Conservation (phyloP, 495 filamentous ascomycete genomes). For the Pyronema domesticum region DNA sequence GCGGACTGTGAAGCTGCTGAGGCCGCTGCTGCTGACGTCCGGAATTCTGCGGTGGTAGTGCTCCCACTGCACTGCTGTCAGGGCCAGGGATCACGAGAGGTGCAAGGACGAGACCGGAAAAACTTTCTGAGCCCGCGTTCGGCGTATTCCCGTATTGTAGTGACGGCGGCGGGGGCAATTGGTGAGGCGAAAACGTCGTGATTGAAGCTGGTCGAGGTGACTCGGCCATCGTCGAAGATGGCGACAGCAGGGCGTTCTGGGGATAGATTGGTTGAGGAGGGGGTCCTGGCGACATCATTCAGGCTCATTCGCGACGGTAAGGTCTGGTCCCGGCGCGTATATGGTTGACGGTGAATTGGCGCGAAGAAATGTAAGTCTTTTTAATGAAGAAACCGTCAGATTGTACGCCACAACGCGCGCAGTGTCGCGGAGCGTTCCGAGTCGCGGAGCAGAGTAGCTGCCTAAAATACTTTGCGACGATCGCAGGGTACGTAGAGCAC, state of each 20-base stretch:
- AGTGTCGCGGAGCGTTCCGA: background rate
- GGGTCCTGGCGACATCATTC: conserved; percentile 27
- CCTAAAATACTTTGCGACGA: background rate
- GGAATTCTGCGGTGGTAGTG: conserved; percentile 12
- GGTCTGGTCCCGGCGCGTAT: conserved; percentile 7
- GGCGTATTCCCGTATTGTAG: conserved; percentile 10
- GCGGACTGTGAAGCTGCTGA: conserved; percentile 2
- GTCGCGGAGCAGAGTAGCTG: background rate
- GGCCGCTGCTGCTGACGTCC: conserved; percentile 11
- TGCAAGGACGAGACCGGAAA: conserved; percentile 18
- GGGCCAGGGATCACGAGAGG: conserved; percentile 17
- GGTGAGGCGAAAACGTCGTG: conserved; percentile 13
- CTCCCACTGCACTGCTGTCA: conserved; percentile 16
- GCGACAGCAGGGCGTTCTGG: conserved; percentile 16
- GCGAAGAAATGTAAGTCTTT: conserved; percentile 11
- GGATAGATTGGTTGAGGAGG: conserved; percentile 23
- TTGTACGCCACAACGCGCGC: background rate
- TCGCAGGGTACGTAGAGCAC: background rate
- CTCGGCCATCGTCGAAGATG: conserved; percentile 22
- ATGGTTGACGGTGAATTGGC: conserved; percentile 5
- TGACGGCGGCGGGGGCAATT: conserved; percentile 20
- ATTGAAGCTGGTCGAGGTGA: conserved; percentile 15
- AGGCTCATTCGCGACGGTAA: conserved; percentile 20
- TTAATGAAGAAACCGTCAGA: conserved; percentile 16
- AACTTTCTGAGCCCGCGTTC: conserved; percentile 9